phyloP scores from a whole-genome alignment of 2,329 filamentous ascomycete species.

The Geoglossum cookeanum region DNA sequence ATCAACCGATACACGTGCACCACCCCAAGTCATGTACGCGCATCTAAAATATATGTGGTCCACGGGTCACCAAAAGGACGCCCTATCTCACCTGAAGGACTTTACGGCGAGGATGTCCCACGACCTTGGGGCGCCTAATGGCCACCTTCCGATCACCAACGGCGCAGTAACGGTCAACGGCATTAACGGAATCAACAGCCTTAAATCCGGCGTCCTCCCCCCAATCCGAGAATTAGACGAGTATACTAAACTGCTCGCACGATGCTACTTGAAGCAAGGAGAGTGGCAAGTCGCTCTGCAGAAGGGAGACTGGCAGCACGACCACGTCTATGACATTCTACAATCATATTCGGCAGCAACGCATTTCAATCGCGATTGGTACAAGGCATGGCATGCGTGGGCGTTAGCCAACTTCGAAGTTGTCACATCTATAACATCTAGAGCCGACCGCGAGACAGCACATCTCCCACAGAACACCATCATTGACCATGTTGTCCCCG shows the following conservation, averaged over 20 bases:
- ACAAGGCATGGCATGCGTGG: slow-evolving; percentile 99
- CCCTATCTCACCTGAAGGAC: slow-evolving; percentile 39
- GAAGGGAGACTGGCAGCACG: slow-evolving; percentile 73
- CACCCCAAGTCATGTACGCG: slow-evolving; percentile 84
- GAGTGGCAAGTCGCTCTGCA: slow-evolving; percentile 85
- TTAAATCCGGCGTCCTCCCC: slow-evolving; percentile 19
- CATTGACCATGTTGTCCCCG: slow-evolving; percentile 78
- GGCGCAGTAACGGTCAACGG: slow-evolving; percentile 24
- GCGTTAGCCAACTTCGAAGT: slow-evolving; percentile 97
- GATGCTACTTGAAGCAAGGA: slow-evolving; percentile 89
- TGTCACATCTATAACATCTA: slow-evolving; percentile 59
- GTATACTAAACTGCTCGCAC: slow-evolving; percentile 57
- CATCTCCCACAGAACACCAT: slow-evolving; percentile 48
- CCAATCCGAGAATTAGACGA: slow-evolving; percentile 29
- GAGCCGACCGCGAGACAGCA: slow-evolving; percentile 39
- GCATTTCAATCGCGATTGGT: slow-evolving; percentile 84
- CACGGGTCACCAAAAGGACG: slow-evolving; percentile 45
- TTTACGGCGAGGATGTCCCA: slow-evolving; percentile 41
- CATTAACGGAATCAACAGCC: slow-evolving; percentile 32
- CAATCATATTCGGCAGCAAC: slow-evolving; percentile 85
- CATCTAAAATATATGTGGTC: slow-evolving; percentile 96
- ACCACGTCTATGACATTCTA: slow-evolving; percentile 72
- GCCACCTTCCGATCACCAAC: slow-evolving; percentile 18
- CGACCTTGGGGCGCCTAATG: slow-evolving; percentile 31
- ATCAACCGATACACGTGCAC: slow-evolving; percentile 26